Evolutionary conservation across 305 asterid species (phyloP).

Genomic region (Fraxinus sp.): DNA sequence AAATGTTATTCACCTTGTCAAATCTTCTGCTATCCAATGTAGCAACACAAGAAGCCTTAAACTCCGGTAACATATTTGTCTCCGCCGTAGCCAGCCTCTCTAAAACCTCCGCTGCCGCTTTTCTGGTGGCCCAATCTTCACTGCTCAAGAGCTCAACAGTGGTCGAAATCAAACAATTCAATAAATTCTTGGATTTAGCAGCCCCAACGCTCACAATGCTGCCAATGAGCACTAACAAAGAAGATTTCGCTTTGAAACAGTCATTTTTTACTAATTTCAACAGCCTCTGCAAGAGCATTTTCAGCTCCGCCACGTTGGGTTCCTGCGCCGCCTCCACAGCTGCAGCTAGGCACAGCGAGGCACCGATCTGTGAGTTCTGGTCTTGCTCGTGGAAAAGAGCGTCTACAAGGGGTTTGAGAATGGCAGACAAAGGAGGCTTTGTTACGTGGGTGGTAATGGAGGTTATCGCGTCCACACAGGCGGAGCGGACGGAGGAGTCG

Average conservation of each 20-base stretch:
- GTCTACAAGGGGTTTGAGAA: conserved; percentile 63
- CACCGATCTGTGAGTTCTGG: conserved; percentile 68
- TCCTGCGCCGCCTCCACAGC: conserved; percentile 76
- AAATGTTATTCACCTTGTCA: conserved; percentile 55
- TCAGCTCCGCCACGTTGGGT: conserved; percentile 55
- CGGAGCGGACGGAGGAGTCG: conserved; percentile 70
- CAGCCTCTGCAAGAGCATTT: conserved; percentile 56
- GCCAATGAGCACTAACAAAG: conserved; percentile 50
- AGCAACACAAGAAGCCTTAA: conserved; percentile 46
- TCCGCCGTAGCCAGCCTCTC: conserved; percentile 53
- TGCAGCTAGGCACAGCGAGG: conserved; percentile 71
- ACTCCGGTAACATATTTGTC: conserved; percentile 38
- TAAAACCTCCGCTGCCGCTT: conserved; percentile 77
- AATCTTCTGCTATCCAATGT: conserved; percentile 65
- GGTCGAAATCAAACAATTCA: conserved; percentile 42
- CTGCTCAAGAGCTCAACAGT: conserved; percentile 58
- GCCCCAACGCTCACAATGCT: conserved; percentile 52
- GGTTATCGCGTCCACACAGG: conserved; percentile 71
- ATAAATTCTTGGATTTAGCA: conserved; percentile 40
- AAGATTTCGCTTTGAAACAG: conserved; percentile 66
- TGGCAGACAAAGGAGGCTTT: conserved; percentile 50
- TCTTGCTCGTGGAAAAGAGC: conserved; percentile 78
- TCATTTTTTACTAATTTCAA: conserved; percentile 55
- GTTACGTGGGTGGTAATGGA: conserved; percentile 61
- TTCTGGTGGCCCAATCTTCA: conserved; percentile 81